phyloP scores from a whole-genome alignment of 805 yeast genomes.

The Dipodascus albidus region DNA sequence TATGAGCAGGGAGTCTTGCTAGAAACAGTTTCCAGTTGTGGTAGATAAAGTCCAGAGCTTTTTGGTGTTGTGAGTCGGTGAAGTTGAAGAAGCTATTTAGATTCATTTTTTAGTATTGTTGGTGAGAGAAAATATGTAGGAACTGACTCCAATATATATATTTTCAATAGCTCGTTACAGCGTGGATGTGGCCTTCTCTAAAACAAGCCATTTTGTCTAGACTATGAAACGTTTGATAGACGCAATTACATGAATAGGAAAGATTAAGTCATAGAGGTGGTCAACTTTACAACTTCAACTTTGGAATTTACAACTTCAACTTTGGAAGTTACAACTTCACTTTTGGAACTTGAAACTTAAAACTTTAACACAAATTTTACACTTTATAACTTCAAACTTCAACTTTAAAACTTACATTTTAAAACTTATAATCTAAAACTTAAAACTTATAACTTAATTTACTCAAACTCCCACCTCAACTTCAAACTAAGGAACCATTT shows the following conservation, averaged over 20 bases:
- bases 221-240: not conserved
- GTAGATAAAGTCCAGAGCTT: not conserved
- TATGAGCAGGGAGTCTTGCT: not conserved
- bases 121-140: not conserved
- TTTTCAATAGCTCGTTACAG: not conserved
- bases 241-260: too few species aligned
- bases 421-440: not conserved
- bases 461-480: not conserved
- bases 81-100: not conserved
- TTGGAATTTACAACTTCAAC: too few species aligned
- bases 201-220: not conserved
- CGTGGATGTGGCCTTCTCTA: not conserved
- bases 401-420: too few species aligned
- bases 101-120: not conserved
- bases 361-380: too few species aligned
- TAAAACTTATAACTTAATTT: not conserved
- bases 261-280: too few species aligned
- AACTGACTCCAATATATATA: not conserved
- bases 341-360: too few species aligned
- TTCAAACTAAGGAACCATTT: not conserved
- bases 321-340: too few species aligned
- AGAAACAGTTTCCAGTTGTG: not conserved
- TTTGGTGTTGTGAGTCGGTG: not conserved
- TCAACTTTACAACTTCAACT: too few species aligned
- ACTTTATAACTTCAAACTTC: too few species aligned